Evolutionary conservation across 2,329 filamentous ascomycete species (phyloP).

Genomic region (Xylariaceae sp.): DNA sequence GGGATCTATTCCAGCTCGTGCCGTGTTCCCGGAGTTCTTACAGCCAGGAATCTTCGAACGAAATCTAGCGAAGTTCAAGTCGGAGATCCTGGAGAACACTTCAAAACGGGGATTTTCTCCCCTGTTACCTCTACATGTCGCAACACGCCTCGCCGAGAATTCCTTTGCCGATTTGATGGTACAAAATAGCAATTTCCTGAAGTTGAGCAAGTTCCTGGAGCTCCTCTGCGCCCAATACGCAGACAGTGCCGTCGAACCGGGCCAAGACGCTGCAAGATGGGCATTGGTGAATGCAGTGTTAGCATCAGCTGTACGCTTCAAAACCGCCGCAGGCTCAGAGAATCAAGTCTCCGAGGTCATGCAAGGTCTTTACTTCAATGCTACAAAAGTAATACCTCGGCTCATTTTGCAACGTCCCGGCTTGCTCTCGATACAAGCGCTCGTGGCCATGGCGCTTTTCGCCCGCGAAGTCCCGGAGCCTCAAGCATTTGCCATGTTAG

Average conservation of each 20-base stretch:
- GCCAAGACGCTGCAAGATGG: conserved; percentile 14
- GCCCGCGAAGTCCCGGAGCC: conserved; percentile 9
- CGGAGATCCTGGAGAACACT: neutral
- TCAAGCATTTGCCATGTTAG: conserved; percentile 15
- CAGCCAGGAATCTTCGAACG: conserved; percentile 1
- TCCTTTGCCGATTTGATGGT: conserved; percentile 12
- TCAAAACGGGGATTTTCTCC: conserved; percentile 4
- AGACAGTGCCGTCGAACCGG: conserved; percentile 3
- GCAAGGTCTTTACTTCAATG: conserved; percentile 17
- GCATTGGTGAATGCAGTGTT: conserved; percentile 18
- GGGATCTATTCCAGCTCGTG: neutral
- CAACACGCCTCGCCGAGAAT: conserved; percentile 7
- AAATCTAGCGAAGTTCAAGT: conserved; percentile 1
- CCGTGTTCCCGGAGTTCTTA: conserved; percentile 11
- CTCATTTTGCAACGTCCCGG: conserved; percentile 14
- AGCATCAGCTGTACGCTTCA: conserved; percentile 15
- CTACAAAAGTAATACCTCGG: conserved; percentile 12
- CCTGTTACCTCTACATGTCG: conserved; percentile 11
- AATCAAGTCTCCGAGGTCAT: conserved; percentile 5
- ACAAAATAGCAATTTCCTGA: conserved; percentile 10
- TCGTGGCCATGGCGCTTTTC: conserved; percentile 20
- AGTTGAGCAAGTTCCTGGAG: conserved; percentile 1
- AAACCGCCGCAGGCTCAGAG: conserved; percentile 17
- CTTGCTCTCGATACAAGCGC: conserved; percentile 16
- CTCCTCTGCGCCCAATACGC: conserved; percentile 17